Conservation (phyloP, 1,284 basidiomycete species). For the Limonomyces culmigenus region DNA sequence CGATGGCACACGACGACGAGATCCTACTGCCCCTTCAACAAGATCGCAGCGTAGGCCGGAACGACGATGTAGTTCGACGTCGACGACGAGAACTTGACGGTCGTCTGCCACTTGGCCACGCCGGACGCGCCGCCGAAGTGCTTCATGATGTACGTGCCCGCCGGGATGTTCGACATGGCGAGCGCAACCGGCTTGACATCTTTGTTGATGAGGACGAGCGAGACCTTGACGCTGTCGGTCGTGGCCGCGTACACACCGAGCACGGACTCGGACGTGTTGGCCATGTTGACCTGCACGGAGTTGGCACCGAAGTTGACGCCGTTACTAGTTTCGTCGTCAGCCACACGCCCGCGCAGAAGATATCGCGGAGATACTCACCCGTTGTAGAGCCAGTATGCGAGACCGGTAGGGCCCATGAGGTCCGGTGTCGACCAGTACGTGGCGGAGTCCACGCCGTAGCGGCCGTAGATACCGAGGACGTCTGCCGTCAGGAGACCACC, state of each 20-base stretch:
- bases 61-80: conserved; percentile 21
- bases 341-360: too few relatives aligned
- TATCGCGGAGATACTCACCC: conserved; percentile 17
- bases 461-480: conserved; percentile 27
- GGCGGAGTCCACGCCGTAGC: conserved; percentile 25
- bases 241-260: conserved; percentile 27
- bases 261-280: conserved; percentile 19
- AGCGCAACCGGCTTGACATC: conserved; percentile 21
- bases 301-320: conserved; percentile 24
- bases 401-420: conserved; percentile 23
- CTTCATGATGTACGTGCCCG: conserved; percentile 27
- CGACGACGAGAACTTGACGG: conserved; percentile 4
- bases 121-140: conserved; percentile 34
- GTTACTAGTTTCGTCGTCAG: conserved; percentile 14
- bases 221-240: conserved; percentile 17
- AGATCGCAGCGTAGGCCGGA: conserved; percentile 28
- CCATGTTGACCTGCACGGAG: conserved; percentile 24
- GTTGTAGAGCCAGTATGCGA: conserved; percentile 34
- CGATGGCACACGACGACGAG: too few relatives aligned
- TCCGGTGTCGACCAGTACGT: conserved; percentile 31
- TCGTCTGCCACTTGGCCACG: conserved; percentile 31
- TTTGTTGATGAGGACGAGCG: conserved; percentile 33
- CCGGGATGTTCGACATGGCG: conserved; percentile 22
- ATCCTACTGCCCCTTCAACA: conserved; percentile 18
- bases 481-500: conserved; percentile 31